Base-by-base conservation (phyloP, 306 rosid genomes). In the Prinsepia uniflora region DNA sequence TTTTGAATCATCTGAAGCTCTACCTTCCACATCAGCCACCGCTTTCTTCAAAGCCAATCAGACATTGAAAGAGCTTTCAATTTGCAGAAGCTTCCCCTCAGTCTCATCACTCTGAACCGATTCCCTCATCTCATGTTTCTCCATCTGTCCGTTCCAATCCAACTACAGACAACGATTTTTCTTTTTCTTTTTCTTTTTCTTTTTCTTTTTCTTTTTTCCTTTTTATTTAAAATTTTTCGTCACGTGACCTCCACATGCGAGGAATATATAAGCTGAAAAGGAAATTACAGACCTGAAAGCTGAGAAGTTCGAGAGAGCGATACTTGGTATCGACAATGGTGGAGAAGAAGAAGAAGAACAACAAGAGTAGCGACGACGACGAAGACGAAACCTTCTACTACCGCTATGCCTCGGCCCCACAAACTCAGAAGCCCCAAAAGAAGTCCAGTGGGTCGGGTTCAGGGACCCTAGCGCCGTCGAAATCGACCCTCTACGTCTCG, bases 401-500 rank as follows among this genome's bases (percentile, higher is more conserved):
- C 68, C 96, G 98, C 57, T 93, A 20, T 30, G 75, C 72, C 4
- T 76, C 83, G 2, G 50, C 77, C 7, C 72, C 40, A 15, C 56
- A 73, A 20, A 70, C 54, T 75, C 24, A 30, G 53, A 42, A 22
- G 12, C 44, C 79, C 8, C 13, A 49, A 47, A 40, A 14, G 19
- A 72, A 42, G 6, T 61, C 66, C 52, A 46, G 40, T 41, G 54
- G 63, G 47, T 67, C 42, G 57, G 73, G 4, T 50, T 75, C 8
- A 77, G 86, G 84, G 39, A 5, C 68, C 72, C 62, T 93, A 60
- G 97, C 96, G 0, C 98, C 98, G 0, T 93, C 98, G 0, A 93
- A 93, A 74, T 93, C 96, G 7, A 90, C 98, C 11, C 5, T 93
- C 18, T 90, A 93, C 75, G 91, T 85, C 14, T 90, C 98, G 17